phyloP scores from a whole-genome alignment of 257 asterid species.

The Plantago elongata region DNA sequence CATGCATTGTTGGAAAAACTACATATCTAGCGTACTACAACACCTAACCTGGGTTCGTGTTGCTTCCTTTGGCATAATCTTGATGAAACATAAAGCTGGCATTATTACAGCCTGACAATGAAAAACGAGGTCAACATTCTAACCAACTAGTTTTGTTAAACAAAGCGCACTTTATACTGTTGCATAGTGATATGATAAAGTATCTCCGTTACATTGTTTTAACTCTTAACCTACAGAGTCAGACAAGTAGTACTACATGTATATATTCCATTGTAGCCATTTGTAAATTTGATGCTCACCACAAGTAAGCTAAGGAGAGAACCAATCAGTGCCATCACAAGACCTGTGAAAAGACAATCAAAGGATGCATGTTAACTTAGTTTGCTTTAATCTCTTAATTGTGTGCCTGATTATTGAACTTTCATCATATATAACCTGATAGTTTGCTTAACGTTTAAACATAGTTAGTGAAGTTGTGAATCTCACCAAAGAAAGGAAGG shows the following conservation, averaged over 20 bases:
- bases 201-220: too few species aligned
- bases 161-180: too few species aligned
- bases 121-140: not conserved
- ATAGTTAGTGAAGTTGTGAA: not conserved
- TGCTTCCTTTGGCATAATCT: constrained; percentile 52
- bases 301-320: constrained; percentile 71
- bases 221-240: too few species aligned
- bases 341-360: constrained; percentile 41
- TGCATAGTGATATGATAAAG: too few species aligned
- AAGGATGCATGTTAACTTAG: too few species aligned
- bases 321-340: constrained; percentile 80
- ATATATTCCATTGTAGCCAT: too few species aligned
- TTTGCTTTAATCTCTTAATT: too few species aligned
- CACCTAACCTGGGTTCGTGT: constrained; percentile 52
- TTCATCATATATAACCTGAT: too few species aligned
- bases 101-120: constrained; percentile 20
- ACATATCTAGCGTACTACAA: not conserved
- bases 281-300: constrained; percentile 27
- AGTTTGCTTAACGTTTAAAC: not conserved
- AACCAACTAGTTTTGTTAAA: too few species aligned
- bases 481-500: constrained; percentile 71
- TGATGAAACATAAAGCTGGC: constrained; percentile 70
- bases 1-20: not conserved
- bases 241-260: too few species aligned
- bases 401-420: too few species aligned